Evolutionary conservation across 352 stramenopile species (phyloP).

Genomic region (Phytophthora sojae): DNA sequence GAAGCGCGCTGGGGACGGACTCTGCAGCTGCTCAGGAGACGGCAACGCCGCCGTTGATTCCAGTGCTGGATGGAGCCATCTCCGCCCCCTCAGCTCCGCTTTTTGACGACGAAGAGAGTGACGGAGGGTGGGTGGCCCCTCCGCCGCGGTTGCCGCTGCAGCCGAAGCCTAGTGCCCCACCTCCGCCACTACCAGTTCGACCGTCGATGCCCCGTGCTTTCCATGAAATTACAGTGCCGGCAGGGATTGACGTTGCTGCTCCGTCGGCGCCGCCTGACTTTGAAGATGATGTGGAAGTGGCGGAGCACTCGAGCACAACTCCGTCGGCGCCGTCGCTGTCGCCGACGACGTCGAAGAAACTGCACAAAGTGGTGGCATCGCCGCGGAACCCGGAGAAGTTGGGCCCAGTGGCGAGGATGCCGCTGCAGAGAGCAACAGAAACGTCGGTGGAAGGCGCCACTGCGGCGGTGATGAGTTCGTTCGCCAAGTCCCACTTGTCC

Average conservation of each 20-base stretch:
- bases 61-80: background rate
- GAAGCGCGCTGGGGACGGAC: background rate
- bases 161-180: constrained; percentile 25
- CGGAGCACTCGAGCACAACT: constrained; percentile 20
- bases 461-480: constrained; percentile 49
- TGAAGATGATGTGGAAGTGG: constrained; percentile 24
- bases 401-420: constrained; percentile 25
- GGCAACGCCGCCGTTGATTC: background rate
- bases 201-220: constrained; percentile 37
- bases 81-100: constrained; percentile 40
- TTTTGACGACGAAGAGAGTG: constrained; percentile 27
- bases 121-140: background rate
- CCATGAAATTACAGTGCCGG: constrained; percentile 32
- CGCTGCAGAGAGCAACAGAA: constrained; percentile 1
- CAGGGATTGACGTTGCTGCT: background rate
- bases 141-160: constrained; percentile 11
- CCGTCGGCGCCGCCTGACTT: constrained; percentile 44
- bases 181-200: constrained; percentile 14
- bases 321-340: constrained; percentile 55
- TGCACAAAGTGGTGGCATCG: constrained; percentile 31
- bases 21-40: background rate
- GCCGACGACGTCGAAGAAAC: constrained; percentile 52
- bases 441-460: constrained; percentile 39
- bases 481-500: constrained; percentile 50
- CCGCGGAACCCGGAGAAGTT: constrained; percentile 29